Base-by-base conservation (phyloP, 1,139 yeast genomes). In the Nakaseomyces glabratus region DNA sequence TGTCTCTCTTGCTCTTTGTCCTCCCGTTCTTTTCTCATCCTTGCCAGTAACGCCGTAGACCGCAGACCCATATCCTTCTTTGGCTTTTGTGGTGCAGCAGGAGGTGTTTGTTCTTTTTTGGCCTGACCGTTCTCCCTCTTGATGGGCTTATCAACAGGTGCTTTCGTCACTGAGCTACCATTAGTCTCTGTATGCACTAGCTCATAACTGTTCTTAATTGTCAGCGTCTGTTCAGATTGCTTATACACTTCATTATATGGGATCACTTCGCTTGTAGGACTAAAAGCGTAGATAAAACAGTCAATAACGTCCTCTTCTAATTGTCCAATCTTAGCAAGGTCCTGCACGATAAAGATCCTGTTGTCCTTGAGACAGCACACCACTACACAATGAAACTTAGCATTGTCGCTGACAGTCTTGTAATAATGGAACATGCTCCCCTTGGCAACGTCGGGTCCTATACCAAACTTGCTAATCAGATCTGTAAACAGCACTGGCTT, bases 221-320 rank as follows among this genome's bases (percentile, higher is more conserved):
- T 37, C 9, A 26, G n/a, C 6, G 13, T n/a, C 9, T 17, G 12
- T 29, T 24, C 14, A 26, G 23, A 6, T 37, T 46, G 10, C 29
- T 32, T 9, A 48, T 38, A 21, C n/a, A 44, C 37, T 8, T 23
- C 24, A 34, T 48, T 52, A 4, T 47, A 40, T 8, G 57, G 51
- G 8, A 43, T 41, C 35, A 52, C 48, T 18, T 42, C 45, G 6
- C 51, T 49, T 45, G 44, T 49, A 2, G 60, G 58, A 33, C 47
- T 52, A 36, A 55, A 51, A 4, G 55, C 60, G 40, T 55, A 55
- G 11, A 55, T 53, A 28, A 55, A 55, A 34, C 52, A 51, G 36
- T 55, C 60, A 3, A 36, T 24, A 3, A 54, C 31, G 5, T 40
- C 36, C 5, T 44, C 39, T 15, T 37, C 36, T 11, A 18, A 4